Base-by-base conservation (phyloP, 2,329 filamentous ascomycete species). In the Fonsecaea multimorphosa region DNA sequence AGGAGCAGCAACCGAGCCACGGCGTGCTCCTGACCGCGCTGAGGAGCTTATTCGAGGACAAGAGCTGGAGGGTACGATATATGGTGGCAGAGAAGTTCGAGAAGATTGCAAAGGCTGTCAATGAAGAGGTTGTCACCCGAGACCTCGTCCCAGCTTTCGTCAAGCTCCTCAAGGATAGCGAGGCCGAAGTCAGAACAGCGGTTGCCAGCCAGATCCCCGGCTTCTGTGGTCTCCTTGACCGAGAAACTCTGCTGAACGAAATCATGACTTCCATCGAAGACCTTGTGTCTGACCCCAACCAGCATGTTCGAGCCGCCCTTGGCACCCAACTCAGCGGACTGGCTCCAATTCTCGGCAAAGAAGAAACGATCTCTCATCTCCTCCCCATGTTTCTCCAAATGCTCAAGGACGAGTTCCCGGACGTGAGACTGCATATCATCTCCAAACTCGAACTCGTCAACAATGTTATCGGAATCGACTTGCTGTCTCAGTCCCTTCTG, bases 1-100 rank as follows among this genome's bases (percentile, higher is more conserved):
- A 98, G 81, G 95, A 98, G 79, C 93, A 99, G 78, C 95, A 99
- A 80, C 90, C 92, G 53, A 97, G 93, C 80, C 94, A 98, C 76
- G 95, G 94, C 60, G 92, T 98, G 63, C 83, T 99, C 64, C 84
- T 99, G 74, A 94, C 92, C 58, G 93, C 94, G 53, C 82, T 99
- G 75, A 90, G 95, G 74, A 96, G 88, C 81, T 81, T 99, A 76
- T 98, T 99, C 81, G 95, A 97, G 75, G 95, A 99, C 79, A 99
- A 98, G 87, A 98, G 95, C 82, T 99, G 95, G 95, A 89, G 95
- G 76, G 95, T 99, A 67, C 88, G 95, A 77, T 99, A 98, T 80
- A 99, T 99, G 95, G 95, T 99, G 73, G 95, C 95, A 56, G 95
- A 99, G 79, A 88, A 93, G 77, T 99, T 97, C 76, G 95, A 99